A percentile compares a stretch with the other conserved stretches of the same genome.
Evolutionary conservation across 768 basidiomycete species (phyloP).

Genomic region (Termitomyces eurrhizus): DNA sequence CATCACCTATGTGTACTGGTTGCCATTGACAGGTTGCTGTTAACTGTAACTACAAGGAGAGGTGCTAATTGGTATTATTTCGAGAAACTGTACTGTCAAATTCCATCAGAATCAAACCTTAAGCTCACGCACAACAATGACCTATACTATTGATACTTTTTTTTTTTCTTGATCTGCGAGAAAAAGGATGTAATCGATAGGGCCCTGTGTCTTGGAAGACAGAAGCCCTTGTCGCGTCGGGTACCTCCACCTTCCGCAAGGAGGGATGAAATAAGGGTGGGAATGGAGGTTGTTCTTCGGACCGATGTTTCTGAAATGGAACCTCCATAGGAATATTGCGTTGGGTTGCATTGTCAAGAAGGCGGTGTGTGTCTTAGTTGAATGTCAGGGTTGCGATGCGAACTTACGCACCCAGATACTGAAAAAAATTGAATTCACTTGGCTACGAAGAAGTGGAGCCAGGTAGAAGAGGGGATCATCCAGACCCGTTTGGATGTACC

Average conservation of each 20-base stretch:
- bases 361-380: too few species aligned
- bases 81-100: too few species aligned
- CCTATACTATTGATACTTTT: too few species aligned
- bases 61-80: background rate
- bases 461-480: background rate
- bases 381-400: background rate
- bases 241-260: background rate
- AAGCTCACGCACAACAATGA: background rate
- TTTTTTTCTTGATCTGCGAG: too few species aligned
- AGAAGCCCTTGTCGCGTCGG: too few species aligned
- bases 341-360: background rate
- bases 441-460: background rate
- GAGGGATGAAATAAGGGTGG: background rate
- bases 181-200: background rate
- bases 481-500: background rate
- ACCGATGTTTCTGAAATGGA: slow-evolving; percentile 1
- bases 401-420: background rate
- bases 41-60: too few species aligned
- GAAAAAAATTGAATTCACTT: background rate
- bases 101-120: background rate
- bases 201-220: background rate
- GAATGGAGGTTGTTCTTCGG: background rate
- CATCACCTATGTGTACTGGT: too few species aligned
- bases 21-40: too few species aligned
- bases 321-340: background rate